Conservation (phyloP, 257 asterid species). For the Dorcoceras hygrometricum region DNA sequence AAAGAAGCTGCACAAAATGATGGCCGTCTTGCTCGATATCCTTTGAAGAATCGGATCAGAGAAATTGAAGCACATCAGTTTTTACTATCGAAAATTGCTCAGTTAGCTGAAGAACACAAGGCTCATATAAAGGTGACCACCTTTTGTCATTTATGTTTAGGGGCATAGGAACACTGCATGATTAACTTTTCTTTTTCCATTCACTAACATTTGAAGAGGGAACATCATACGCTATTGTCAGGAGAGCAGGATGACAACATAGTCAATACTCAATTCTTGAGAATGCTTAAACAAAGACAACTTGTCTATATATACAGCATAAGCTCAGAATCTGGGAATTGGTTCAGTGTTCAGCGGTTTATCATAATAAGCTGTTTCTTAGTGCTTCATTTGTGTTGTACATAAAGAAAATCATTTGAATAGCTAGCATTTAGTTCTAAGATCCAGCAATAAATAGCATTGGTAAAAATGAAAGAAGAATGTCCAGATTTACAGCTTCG, state of each 20-base stretch:
- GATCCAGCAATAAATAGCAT: no score
- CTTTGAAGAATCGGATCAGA: conserved; percentile 53
- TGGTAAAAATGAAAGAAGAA: background rate
- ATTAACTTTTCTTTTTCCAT: background rate
- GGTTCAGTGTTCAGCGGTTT: background rate
- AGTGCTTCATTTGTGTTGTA: background rate
- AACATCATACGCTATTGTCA: background rate
- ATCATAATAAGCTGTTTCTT: background rate
- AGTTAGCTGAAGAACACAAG: conserved; percentile 39
- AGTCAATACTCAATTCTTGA: background rate
- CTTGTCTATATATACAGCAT: background rate
- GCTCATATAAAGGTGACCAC: conserved; percentile 42
- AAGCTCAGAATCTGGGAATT: background rate
- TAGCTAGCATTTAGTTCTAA: background rate
- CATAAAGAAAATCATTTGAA: background rate
- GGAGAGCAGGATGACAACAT: background rate
- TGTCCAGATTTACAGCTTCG: background rate
- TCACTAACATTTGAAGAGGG: background rate
- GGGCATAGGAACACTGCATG: background rate
- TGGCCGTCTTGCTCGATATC: conserved; percentile 76
- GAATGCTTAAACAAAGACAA: background rate
- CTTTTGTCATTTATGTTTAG: background rate
- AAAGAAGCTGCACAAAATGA: conserved; percentile 59
- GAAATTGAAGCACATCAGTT: conserved; percentile 72
- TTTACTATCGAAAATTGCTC: conserved; percentile 43